A percentile compares a stretch with the other conserved stretches of the same genome.
Evolutionary conservation across 768 basidiomycete genomes (phyloP).

Genomic region (Peribolospora kevripleyi): DNA sequence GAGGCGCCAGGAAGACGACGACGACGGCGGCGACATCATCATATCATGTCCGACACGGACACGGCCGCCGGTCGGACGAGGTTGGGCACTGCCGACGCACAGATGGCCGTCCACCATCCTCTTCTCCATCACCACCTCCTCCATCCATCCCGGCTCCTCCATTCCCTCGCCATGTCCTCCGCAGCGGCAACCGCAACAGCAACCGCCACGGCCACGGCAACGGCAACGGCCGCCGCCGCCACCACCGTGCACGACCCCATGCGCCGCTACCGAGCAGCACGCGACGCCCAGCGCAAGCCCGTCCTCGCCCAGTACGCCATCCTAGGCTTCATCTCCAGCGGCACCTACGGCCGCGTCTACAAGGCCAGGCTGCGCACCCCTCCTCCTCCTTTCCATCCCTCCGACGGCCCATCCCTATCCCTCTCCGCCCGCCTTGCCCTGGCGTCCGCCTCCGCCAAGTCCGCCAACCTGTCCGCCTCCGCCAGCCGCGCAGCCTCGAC

Average conservation of each 20-base stretch:
- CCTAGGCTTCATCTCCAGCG: slow-evolving; percentile 90
- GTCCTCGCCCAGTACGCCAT: slow-evolving; percentile 70
- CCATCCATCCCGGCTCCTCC: too few species aligned
- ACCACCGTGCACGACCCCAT: slow-evolving; percentile 39
- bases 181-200: too few species aligned
- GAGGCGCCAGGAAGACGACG: too few species aligned
- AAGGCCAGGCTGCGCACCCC: slow-evolving; percentile 36
- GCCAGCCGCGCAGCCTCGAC: slow-evolving; percentile 13
- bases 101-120: too few species aligned
- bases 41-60: too few species aligned
- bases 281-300: slow-evolving; percentile 40
- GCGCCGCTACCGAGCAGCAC: slow-evolving; percentile 56
- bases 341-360: slow-evolving; percentile 96
- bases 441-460: slow-evolving; percentile 7
- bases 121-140: too few species aligned
- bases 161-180: too few species aligned
- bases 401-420: not conserved
- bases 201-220: too few species aligned
- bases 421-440: too few species aligned
- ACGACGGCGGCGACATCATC: too few species aligned
- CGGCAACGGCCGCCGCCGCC: not conserved
- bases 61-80: too few species aligned
- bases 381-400: slow-evolving; percentile 7
- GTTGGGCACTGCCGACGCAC: too few species aligned
- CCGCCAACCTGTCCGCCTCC: slow-evolving; percentile 4